Evolutionary conservation across 169 alveolate genomes (phyloP).

Genomic region (Sarcocystis neurona): DNA sequence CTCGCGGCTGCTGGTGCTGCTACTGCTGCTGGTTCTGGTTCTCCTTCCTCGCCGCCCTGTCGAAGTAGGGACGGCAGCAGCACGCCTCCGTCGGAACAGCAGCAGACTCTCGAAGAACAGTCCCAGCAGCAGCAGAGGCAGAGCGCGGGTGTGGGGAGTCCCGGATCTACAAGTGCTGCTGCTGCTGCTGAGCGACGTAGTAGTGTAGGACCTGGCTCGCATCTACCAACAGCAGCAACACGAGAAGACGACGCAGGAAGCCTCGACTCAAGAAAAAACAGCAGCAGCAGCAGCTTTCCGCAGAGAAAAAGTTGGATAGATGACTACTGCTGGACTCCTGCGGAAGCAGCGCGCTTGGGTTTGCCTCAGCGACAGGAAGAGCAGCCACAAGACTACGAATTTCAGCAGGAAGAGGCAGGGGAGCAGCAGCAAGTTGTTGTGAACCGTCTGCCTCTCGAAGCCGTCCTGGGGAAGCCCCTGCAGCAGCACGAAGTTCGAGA

Average conservation of each 20-base stretch:
- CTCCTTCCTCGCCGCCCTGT: background rate
- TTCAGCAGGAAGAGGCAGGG: background rate
- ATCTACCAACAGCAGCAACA: conserved; percentile 14
- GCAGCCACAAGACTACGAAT: too few species aligned
- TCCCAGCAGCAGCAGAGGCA: background rate
- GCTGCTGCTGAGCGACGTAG: background rate
- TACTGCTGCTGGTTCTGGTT: conserved; percentile 31
- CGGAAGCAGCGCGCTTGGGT: too few species aligned
- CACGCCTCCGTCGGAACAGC: background rate
- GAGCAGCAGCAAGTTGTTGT: background rate
- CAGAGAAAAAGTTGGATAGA: too few species aligned
- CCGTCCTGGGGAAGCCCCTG: background rate
- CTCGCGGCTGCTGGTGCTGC: conserved; percentile 16
- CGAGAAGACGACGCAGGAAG: background rate
- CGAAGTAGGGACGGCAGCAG: background rate
- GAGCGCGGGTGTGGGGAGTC: too few species aligned
- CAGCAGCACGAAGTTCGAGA: background rate
- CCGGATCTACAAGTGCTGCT: too few species aligned
- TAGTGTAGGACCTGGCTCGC: background rate
- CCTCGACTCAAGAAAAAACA: background rate
- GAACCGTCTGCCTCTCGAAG: background rate
- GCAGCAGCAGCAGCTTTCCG: conserved; percentile 65
- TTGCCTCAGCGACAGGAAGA: too few species aligned
- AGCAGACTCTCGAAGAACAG: background rate
- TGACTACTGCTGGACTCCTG: too few species aligned